These are phyloP conservation scores for Hawksworthiomyces lignivorus DNA, from an alignment of 2,329 filamentous ascomycete genomes.

Conservation along the genomic window DNA sequence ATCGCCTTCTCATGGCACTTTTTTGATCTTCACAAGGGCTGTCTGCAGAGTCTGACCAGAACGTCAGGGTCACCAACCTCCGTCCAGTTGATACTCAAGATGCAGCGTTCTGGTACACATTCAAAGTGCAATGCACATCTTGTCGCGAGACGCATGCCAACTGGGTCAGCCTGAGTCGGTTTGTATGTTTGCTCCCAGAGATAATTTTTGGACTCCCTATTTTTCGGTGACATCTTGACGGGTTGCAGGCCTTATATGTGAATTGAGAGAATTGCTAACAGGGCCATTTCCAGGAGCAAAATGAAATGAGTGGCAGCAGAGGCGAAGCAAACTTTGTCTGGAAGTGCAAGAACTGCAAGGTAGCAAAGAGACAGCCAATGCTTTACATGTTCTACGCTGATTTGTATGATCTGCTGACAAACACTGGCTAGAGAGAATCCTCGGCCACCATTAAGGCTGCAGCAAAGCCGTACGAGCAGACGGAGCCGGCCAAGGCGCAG, in stretches of 20 bases:
- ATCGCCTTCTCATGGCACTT: not conserved
- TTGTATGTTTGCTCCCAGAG: conserved; percentile 49
- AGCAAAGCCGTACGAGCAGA: conserved; percentile 63
- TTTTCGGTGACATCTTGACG: not conserved
- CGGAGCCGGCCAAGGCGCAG: conserved; percentile 64
- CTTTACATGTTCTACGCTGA: no score
- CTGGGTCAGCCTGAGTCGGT: conserved; percentile 76
- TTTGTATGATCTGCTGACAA: not conserved
- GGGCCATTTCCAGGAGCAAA: conserved; percentile 60
- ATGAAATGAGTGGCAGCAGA: conserved; percentile 85
- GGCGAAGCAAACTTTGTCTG: conserved; percentile 99
- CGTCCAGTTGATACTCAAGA: conserved; percentile 75
- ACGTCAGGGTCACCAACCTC: conserved; percentile 74
- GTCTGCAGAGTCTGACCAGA: not conserved
- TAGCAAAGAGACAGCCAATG: no score
- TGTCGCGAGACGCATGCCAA: conserved; percentile 89
- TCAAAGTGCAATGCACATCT: conserved; percentile 97
- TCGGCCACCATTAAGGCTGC: conserved; percentile 75
- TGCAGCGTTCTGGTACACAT: conserved; percentile 89
- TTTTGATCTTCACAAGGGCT: not conserved
- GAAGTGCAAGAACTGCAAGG: conserved; percentile 98
- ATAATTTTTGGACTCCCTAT: not conserved
- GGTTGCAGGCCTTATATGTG: no score
- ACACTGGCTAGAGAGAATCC: conserved; percentile 73
- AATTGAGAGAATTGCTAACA: no score